Evolutionary conservation across 2,329 filamentous ascomycete genomes (phyloP).

Genomic region (Ophiocordyceps robertsii): DNA sequence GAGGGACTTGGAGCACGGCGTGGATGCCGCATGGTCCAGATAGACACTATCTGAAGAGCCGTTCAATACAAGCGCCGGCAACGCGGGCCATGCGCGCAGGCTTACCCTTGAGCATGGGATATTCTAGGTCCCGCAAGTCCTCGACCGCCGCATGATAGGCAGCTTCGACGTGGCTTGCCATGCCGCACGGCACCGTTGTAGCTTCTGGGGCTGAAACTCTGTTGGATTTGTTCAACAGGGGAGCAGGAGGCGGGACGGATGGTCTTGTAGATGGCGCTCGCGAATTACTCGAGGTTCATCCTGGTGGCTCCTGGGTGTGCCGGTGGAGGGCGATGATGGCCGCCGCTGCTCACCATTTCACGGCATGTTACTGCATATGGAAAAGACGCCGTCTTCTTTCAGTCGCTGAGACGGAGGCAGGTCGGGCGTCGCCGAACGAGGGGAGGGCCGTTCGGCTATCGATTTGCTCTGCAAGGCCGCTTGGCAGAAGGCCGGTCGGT

Average conservation of each 20-base stretch:
- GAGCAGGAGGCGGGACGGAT: no score
- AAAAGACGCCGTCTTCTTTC: not conserved
- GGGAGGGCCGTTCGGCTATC: not conserved
- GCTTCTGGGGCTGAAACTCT: not conserved
- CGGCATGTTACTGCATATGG: not conserved
- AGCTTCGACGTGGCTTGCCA: not conserved
- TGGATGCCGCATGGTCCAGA: constrained; percentile 93
- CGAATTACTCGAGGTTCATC: not conserved
- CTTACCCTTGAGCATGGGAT: constrained; percentile 55
- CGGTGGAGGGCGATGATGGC: not conserved
- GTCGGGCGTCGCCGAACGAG: not conserved
- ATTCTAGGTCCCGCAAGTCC: constrained; percentile 43
- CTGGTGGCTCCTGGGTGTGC: not conserved
- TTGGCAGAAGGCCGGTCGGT: constrained; percentile 1
- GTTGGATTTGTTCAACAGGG: no score
- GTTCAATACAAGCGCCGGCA: not conserved
- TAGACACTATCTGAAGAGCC: constrained; percentile 51
- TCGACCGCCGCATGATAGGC: constrained; percentile 48
- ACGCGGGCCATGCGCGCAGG: not conserved
- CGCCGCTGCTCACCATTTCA: not conserved
- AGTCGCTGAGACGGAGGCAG: no score
- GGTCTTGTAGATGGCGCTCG: no score
- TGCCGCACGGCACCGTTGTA: not conserved
- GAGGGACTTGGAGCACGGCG: constrained; percentile 64
- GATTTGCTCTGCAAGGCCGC: not conserved